These are phyloP conservation scores for Clavulina sp. DNA, from an alignment of 768 basidiomycete species.

Conservation along the genomic window DNA sequence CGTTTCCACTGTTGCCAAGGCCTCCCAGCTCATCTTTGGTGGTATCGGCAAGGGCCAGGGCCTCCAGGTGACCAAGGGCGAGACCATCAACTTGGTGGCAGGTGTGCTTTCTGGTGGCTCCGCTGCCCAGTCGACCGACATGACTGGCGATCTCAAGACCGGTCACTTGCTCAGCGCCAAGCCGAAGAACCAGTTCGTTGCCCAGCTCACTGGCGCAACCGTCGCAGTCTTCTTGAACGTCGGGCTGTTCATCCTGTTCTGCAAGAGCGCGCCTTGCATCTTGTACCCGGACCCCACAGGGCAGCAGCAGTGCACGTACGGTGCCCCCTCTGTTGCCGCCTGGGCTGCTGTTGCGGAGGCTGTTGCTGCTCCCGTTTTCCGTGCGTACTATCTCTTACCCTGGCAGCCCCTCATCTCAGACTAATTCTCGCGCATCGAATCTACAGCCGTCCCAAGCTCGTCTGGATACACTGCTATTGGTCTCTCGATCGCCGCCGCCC, in stretches of 20 bases:
- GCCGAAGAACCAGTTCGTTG: slow-evolving; percentile 44
- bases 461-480: slow-evolving; percentile 43
- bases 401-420: not conserved
- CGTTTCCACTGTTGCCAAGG: slow-evolving; percentile 16
- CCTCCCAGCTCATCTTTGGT: slow-evolving; percentile 48
- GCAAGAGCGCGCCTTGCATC: slow-evolving; percentile 44
- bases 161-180: slow-evolving; percentile 49
- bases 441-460: slow-evolving; percentile 26
- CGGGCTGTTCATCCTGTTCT: slow-evolving; percentile 45
- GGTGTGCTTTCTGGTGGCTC: slow-evolving; percentile 38
- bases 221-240: slow-evolving; percentile 42
- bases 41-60: slow-evolving; percentile 35
- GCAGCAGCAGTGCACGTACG: slow-evolving; percentile 28
- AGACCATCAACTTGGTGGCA: slow-evolving; percentile 32
- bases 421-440: not conserved
- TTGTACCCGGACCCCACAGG: slow-evolving; percentile 17
- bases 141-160: slow-evolving; percentile 54
- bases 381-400: slow-evolving; percentile 1
- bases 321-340: slow-evolving; percentile 37
- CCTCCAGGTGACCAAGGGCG: slow-evolving; percentile 21
- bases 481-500: slow-evolving; percentile 28
- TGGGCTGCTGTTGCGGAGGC: slow-evolving; percentile 41
- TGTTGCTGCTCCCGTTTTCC: slow-evolving; percentile 29
- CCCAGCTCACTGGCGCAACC: slow-evolving; percentile 38
- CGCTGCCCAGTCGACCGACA: slow-evolving; percentile 41